Percentiles rank a stretch among this genome's conserved stretches.
Evolutionary conservation across 768 basidiomycete genomes (phyloP).

Genomic region (Terana coerulea): DNA sequence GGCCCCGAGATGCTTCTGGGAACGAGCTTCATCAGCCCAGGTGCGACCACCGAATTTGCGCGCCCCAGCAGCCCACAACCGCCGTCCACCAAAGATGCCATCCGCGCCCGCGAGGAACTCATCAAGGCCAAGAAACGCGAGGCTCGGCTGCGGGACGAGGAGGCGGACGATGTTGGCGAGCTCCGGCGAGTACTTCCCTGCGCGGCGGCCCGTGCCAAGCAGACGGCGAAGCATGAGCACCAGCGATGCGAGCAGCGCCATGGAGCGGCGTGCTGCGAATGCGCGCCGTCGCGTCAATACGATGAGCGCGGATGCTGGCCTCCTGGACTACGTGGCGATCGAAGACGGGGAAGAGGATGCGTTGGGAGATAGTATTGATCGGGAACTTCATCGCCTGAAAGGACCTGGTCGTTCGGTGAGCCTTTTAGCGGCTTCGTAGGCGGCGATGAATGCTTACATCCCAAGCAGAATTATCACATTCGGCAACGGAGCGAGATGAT

Average conservation of each 20-base stretch:
- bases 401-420: constrained; percentile 41
- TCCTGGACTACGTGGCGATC: constrained; percentile 35
- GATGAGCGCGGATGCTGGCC: constrained; percentile 28
- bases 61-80: constrained; percentile 5
- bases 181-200: constrained; percentile 4
- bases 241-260: constrained; percentile 54
- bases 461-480: constrained; percentile 72
- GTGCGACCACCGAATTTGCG: not conserved
- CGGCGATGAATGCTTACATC: not conserved
- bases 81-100: constrained; percentile 62
- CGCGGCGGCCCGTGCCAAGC: constrained; percentile 32
- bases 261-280: constrained; percentile 27
- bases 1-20: constrained; percentile 7
- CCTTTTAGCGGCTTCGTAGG: constrained; percentile 14
- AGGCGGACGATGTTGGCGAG: constrained; percentile 31
- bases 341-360: constrained; percentile 45
- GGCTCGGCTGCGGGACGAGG: constrained; percentile 51
- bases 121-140: constrained; percentile 70
- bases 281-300: constrained; percentile 15
- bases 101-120: constrained; percentile 58
- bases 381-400: constrained; percentile 62
- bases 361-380: constrained; percentile 67
- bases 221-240: constrained; percentile 75
- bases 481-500: constrained; percentile 74
- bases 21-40: constrained; percentile 11